A percentile compares a stretch with the other conserved stretches of the same genome.
phyloP scores from a whole-genome alignment of 805 yeast genomes.

The Zygotorulaspora florentina region DNA sequence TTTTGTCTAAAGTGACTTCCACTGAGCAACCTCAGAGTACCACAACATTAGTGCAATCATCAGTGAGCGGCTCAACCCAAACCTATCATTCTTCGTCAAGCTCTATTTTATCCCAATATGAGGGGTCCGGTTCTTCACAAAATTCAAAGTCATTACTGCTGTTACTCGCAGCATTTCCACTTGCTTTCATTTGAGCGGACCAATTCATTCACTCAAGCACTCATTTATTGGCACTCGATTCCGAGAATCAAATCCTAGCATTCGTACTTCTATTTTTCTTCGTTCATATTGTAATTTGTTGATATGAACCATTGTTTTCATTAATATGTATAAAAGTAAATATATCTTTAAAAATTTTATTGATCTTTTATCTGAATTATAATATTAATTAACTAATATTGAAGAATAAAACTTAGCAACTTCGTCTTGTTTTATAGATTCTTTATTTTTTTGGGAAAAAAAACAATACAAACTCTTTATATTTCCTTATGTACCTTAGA shows the following conservation, averaged over 20 bases:
- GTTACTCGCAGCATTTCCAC: constrained; percentile 3
- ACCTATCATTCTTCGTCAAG: background rate
- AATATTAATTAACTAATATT: constrained; percentile 1
- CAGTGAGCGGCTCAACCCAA: background rate
- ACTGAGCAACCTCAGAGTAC: background rate
- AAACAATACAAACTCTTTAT: constrained; percentile 6
- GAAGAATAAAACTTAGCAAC: background rate
- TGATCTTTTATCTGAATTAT: background rate
- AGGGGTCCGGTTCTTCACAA: constrained; percentile 3
- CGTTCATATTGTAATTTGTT: background rate
- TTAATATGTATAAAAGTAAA: background rate
- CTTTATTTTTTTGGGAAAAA: background rate
- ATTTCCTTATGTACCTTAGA: constrained; percentile 32
- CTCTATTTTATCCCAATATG: background rate
- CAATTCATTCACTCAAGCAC: no score
- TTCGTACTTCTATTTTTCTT: background rate
- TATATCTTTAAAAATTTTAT: background rate
- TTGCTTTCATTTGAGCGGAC: constrained; percentile 4
- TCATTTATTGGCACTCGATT: background rate
- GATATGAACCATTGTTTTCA: background rate
- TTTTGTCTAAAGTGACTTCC: no score
- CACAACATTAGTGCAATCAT: background rate
- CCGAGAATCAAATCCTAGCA: background rate
- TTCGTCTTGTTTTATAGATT: constrained; percentile 1
- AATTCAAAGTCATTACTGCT: constrained; percentile 1